Conservation (phyloP, 2,329 filamentous ascomycete genomes). For the Dactylellina sp. region DNA sequence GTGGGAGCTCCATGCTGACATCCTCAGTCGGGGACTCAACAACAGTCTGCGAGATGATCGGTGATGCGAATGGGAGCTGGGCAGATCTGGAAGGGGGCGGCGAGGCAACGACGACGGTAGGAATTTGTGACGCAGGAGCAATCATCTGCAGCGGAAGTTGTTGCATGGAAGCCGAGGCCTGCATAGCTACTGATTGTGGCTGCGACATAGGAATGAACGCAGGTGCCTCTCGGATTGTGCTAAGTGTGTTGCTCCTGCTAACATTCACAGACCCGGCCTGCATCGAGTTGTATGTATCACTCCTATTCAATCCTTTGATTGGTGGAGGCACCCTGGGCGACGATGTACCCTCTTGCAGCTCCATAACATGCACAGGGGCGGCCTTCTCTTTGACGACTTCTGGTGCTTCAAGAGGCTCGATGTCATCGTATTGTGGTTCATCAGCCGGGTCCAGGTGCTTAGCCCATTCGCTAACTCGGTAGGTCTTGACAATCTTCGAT, state of each 20-base stretch:
- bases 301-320: constrained; percentile 63
- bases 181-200: constrained; percentile 29
- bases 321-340: constrained; percentile 45
- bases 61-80: constrained; percentile 35
- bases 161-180: constrained; percentile 33
- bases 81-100: constrained; percentile 36
- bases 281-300: constrained; percentile 54
- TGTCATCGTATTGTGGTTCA: constrained; percentile 73
- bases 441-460: constrained; percentile 87
- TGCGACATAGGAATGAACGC: constrained; percentile 5
- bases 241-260: constrained; percentile 45
- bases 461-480: constrained; percentile 95
- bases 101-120: constrained; percentile 50
- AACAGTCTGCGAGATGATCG: constrained; percentile 49
- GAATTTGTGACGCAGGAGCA: constrained; percentile 40
- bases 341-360: constrained; percentile 71
- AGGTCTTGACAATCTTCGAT: constrained; percentile 82
- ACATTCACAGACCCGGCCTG: constrained; percentile 28
- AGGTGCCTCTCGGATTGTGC: constrained; percentile 34
- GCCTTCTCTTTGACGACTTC: constrained; percentile 67
- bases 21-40: constrained; percentile 55
- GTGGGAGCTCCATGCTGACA: constrained; percentile 19
- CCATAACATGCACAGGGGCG: constrained; percentile 73
- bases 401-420: constrained; percentile 67
- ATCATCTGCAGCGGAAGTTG: neutral